Evolutionary conservation across 176 grass and related monocot species (phyloP), one percentile per base, ranked within the genome.

Genomic region (Thinopyrum elongatum): DNA sequence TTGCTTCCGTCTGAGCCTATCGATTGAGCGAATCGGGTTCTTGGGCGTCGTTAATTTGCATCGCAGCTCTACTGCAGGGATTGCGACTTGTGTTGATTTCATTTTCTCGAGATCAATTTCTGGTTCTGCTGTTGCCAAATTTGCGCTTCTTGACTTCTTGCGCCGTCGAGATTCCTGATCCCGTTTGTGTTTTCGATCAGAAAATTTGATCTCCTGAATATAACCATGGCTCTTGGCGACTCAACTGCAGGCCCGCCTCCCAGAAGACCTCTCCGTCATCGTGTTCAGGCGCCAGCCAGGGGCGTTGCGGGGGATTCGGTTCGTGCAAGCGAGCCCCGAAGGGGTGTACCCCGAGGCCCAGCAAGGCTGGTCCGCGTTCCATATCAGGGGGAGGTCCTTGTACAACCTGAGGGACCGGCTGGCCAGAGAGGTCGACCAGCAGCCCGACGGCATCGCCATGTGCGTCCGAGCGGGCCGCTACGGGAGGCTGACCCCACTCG

Each of bases 401-500:
- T 11, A n/a, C 35, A 2, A 28, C 17, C 61, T 80, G 39, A 46
- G 78, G 78, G 12, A 12, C 61, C 4, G 31, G 26, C 38, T 80
- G 38, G 78, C 39, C 3, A 11, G 47, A 2, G 1, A 5, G 14
- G 4, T 51, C 49, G 6, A 53, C 15, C 49, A 53, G 15, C 49
- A 53, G 49, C 49, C 49, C 49, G 16, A 53, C 1, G 2, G 3
- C 74, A 13, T 70, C 64, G 39, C 9, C 59, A 10, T 89, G 55
- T 89, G 75, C 33, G 19, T 84, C 10, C 30, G 59, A 46, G 53
- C 65, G 1, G 87, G 87, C 41, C 19, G 11, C 39, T n/a, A 25
- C 21, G 87, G 81, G 26, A 76, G 57, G 75, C 41, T 53, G 17
- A 89, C 65, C 25, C 87, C 87, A 73, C 81, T 89, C 30, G 23